phyloP scores from a whole-genome alignment of 495 filamentous ascomycete genomes.

The Letharia columbiana region DNA sequence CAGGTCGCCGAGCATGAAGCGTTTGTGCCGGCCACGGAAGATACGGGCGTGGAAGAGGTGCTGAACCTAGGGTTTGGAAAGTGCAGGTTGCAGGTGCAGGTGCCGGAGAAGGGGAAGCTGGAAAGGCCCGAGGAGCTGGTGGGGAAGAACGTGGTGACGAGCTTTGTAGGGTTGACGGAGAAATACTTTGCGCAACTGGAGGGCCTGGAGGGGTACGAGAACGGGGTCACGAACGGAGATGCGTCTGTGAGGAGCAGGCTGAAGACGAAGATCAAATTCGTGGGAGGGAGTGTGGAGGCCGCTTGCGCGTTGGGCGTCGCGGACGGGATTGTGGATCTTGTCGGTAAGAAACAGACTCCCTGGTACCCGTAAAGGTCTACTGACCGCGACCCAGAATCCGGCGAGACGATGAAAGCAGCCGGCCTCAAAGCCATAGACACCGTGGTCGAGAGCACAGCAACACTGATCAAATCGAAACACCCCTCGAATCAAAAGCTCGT shows the following conservation, averaged over 20 bases:
- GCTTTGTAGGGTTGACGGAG: conserved; percentile 74
- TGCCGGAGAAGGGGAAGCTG: conserved; percentile 74
- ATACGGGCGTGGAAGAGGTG: conserved; percentile 66
- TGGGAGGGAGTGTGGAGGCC: conserved; percentile 93
- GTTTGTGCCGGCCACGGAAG: conserved; percentile 44
- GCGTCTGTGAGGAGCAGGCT: conserved; percentile 41
- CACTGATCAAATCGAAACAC: conserved; percentile 84
- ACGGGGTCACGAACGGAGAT: conserved; percentile 26
- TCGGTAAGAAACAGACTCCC: conserved; percentile 53
- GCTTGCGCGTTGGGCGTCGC: conserved; percentile 93
- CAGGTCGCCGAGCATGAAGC: conserved; percentile 88
- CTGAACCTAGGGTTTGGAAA: conserved; percentile 83
- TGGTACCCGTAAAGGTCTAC: neutral
- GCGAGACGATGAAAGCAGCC: conserved; percentile 95
- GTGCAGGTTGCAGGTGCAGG: conserved; percentile 93
- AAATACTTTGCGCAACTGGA: conserved; percentile 78
- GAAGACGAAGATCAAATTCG: conserved; percentile 77
- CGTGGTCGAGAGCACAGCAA: conserved; percentile 73
- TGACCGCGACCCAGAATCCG: conserved; percentile 59
- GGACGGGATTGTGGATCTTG: conserved; percentile 94
- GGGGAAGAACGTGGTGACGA: conserved; percentile 92
- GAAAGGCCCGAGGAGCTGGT: conserved; percentile 63
- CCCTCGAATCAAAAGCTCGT: conserved; percentile 66
- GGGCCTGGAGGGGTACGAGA: conserved; percentile 21
- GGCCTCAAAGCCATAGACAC: conserved; percentile 96